phyloP scores from a whole-genome alignment of 1,284 basidiomycete genomes.

The Rhodofomes roseus region DNA sequence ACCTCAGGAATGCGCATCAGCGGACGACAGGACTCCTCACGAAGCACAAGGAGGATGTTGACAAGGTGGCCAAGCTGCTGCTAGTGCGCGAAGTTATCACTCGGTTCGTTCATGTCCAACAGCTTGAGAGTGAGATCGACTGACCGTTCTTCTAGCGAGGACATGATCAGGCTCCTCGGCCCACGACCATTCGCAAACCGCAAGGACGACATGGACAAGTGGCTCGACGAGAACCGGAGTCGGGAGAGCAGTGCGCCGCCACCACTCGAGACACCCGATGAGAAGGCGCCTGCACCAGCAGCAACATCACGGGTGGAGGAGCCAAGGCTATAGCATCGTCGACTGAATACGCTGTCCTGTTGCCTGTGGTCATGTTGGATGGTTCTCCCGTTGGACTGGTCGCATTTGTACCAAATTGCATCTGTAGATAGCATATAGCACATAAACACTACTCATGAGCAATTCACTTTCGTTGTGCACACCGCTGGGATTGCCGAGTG shows the following conservation, averaged over 20 bases:
- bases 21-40: conserved; percentile 84
- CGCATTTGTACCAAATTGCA: conserved; percentile 17
- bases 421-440: conserved; percentile 21
- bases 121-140: conserved; percentile 15
- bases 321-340: conserved; percentile 12
- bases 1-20: conserved; percentile 68
- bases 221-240: conserved; percentile 74
- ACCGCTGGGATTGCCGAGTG: too few relatives aligned
- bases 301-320: conserved; percentile 36
- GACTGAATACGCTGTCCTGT: conserved; percentile 12
- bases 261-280: conserved; percentile 43
- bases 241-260: conserved; percentile 52
- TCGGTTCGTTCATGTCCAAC: conserved; percentile 45
- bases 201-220: conserved; percentile 91
- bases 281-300: conserved; percentile 40
- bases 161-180: conserved; percentile 85
- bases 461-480: background rate
- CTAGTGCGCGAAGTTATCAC: conserved; percentile 96
- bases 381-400: conserved; percentile 13
- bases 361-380: conserved; percentile 5
- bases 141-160: conserved; percentile 49
- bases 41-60: conserved; percentile 83
- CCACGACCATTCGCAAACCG: conserved; percentile 78
- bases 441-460: conserved; percentile 20
- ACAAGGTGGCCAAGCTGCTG: conserved; percentile 90